A percentile compares a stretch with the other conserved stretches of the same genome.
phyloP scores from a whole-genome alignment of 139 green algal genomes.

The Spirogloea muscicola region DNA sequence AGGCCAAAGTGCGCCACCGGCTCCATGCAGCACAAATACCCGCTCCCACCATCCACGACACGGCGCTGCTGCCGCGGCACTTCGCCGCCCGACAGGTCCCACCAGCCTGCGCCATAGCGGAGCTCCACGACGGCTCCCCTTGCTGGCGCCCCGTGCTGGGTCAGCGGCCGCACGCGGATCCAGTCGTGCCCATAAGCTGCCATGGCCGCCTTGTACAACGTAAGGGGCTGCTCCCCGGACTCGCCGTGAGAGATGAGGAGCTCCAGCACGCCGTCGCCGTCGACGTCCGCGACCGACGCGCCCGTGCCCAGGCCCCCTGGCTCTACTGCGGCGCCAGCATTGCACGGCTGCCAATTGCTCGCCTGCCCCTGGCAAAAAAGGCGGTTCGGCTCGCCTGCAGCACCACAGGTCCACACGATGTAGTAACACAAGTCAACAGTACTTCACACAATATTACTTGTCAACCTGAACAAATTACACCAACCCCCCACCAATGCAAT shows the following conservation, averaged over 20 bases:
- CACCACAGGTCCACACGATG: background rate
- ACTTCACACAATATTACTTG: too few species aligned
- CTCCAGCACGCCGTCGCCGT: conserved; percentile 38
- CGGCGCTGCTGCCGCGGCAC: background rate
- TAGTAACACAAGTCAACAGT: background rate
- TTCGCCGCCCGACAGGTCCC: background rate
- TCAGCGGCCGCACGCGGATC: conserved; percentile 19
- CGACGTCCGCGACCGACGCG: conserved; percentile 34
- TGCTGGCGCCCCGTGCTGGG: conserved; percentile 1
- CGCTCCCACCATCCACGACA: conserved; percentile 24
- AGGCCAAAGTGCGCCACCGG: conserved; percentile 46
- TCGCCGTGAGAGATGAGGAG: conserved; percentile 38
- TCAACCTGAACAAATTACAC: too few species aligned
- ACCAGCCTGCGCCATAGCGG: background rate
- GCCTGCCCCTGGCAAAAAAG: conserved; percentile 19
- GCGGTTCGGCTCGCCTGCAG: conserved; percentile 22
- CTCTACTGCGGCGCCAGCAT: conserved; percentile 26
- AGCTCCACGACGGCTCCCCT: conserved; percentile 23
- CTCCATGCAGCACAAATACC: conserved; percentile 46
- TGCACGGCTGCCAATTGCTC: background rate
- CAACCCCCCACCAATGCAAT: too few species aligned
- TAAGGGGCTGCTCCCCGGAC: conserved; percentile 7
- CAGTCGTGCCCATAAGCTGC: conserved; percentile 19
- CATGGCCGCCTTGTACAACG: background rate
- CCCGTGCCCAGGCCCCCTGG: conserved; percentile 26